Evolutionary conservation across 192 early-diverging fungal species (phyloP), one percentile per base, ranked within the genome.

Genomic region (Coemansia sp.): DNA sequence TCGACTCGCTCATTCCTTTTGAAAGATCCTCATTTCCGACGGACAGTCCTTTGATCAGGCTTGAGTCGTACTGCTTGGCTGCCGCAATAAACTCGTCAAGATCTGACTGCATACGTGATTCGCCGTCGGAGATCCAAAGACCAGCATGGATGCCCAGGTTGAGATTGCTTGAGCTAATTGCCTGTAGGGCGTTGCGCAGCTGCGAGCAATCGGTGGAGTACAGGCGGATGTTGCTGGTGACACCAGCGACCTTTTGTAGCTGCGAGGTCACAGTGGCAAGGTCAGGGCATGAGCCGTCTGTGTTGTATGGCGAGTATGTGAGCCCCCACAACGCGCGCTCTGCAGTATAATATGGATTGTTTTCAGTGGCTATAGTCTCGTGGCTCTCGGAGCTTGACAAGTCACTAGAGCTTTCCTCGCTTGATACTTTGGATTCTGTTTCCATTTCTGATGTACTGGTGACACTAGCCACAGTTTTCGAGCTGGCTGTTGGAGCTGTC

Each of bases 121-220:
- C 57, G 7, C 78, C 78, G 13, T 61, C 66, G 2, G 73, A 45
- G 7, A 73, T 39, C 78, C 78, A 81, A 29, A 81, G 72, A 2
- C 78, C 78, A 4, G 73, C 73, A 23, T 81, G 52, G 60, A 81
- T 68, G 41, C 41, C 45, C 18, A 81, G 48, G 2, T 26, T 39
- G 13, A 81, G 49, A 47, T 75, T 73, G 65, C 54, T 57, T 26
- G 52, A 53, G 23, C 37, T 61, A 38, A 81, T 65, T 1, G 78
- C 78, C 60, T 81, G 64, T 22, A 73, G 37, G 4, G 65, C 74
- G 38, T 48, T 64, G 43, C 59, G 48, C 39, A 81, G 60, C 64
- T 81, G 78, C 18, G 69, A 73, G 64, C 78, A 81, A 64, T 81
- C 78, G 18, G 78, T 72, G 8, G 78, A 75, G 49, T 75, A 81